Percentiles rank a stretch among this genome's conserved stretches.
Conservation (phyloP, 257 asterid genomes). For the Solanum chmielewskii region DNA sequence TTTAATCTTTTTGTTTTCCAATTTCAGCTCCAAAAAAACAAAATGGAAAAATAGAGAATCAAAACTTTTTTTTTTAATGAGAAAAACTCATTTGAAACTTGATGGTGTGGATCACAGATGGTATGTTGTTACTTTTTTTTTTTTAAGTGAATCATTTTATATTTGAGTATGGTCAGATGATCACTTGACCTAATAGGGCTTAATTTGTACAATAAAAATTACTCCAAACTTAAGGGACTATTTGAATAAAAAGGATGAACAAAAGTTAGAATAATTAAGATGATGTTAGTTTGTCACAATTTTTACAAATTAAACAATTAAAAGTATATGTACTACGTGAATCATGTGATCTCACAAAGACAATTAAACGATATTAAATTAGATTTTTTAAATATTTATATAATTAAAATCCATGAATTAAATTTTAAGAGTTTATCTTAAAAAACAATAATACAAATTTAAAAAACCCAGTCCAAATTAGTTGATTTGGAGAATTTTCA, state of each 20-base stretch:
- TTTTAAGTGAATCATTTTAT: not conserved
- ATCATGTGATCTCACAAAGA: not conserved
- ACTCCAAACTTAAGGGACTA: not conserved
- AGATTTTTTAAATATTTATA: not conserved
- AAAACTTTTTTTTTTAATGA: not conserved
- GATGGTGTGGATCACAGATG: too few species aligned
- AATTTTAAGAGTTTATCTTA: not conserved
- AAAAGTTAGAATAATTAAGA: not conserved
- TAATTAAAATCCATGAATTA: not conserved
- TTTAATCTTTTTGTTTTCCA: not conserved
- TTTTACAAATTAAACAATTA: not conserved
- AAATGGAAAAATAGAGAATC: not conserved
- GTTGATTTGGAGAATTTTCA: not conserved
- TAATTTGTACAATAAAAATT: not conserved
- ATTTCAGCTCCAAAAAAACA: not conserved
- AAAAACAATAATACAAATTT: too few species aligned
- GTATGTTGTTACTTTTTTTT: too few species aligned
- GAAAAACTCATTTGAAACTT: too few species aligned
- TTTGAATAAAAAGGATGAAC: not conserved
- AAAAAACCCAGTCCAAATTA: too few species aligned
- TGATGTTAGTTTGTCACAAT: not conserved
- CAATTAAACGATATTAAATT: not conserved
- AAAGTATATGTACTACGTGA: not conserved
- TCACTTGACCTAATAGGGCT: not conserved
- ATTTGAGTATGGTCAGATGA: not conserved